Base-by-base conservation (phyloP, 352 stramenopile species). In the Pythium rishiriense region DNA sequence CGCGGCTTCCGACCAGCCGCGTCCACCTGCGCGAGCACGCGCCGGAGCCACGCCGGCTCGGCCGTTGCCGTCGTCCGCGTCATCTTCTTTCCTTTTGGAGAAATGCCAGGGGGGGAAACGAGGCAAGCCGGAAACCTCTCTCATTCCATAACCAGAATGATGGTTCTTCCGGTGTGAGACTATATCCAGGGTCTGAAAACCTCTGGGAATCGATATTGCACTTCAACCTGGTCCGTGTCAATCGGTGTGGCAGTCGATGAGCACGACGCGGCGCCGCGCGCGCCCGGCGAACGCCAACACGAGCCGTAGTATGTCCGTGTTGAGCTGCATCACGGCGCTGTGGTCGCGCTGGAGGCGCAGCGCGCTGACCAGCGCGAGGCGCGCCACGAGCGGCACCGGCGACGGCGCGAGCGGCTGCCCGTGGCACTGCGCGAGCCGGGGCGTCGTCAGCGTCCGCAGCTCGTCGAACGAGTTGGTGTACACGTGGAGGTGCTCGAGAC, bases 311-410 rank as follows among this genome's bases (percentile, higher is more conserved):
- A 58, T 33, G 22, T 35, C 29, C 8, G 9, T 19, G 24, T 47
- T 21, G 19, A 58, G 35, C 12, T 58, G 21, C 31, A 25, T 45
- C n/a, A 31, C 51, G 11, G 51, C 29, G 22, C 33, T 58, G 31
- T 47, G 12, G 11, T 26, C 51, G 3, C 4, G 2, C 24, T 22
- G 51, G 3, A 46, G 11, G 12, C 51, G 51, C 35, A 58, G 19
- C 11, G 51, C 51, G 22, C 51, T 58, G 51, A 58, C 33, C 31
- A 58, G 28, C 21, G 51, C 21, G n/a, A 58, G 35, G 31, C 51
- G 29, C 5, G 24, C 47, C 48, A 26, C 19, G 28, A 41, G 22
- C 12, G 31, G 5, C 19, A 47, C 5, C n/a, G 41, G 41, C 41
- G 41, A 14, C 3, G 41, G 41, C n/a, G 41, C 19, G 5, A 47